Base-by-base conservation (phyloP, 169 alveolate genomes). In the Besnoitia besnoiti region DNA sequence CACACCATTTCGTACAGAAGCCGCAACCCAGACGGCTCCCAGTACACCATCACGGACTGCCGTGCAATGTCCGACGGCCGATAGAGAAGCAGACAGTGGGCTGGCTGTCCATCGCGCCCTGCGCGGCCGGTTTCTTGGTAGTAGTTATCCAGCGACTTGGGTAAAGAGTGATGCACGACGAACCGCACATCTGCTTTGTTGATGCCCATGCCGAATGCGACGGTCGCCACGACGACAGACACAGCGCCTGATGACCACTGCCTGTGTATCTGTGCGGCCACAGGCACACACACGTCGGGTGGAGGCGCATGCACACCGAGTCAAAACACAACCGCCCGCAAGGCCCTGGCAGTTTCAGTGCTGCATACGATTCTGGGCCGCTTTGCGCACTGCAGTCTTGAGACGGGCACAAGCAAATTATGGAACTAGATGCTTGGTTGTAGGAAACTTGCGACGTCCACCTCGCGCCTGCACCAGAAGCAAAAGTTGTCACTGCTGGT, bases 81-180 rank as follows among this genome's bases (percentile, higher is more conserved):
- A 21, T 80, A 91, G 42, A 91, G 85, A 12, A 91, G 91, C 24
- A 79, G 35, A 37, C 94, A 91, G 59, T 51, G 67, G 27, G 91
- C 91, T 40, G 51, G 82, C 33, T 30, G n/a, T 35, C 99, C 98
- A 84, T 98, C 99, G 73, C 99, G 89, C 12, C 99, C 99, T 14
- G 99, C 99, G 93, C 99, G 95, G 16, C 99, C 99, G 0, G 99
- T 97, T 95, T 99, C 99, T 96, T 98, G 99, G 87, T 98, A 98
- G 94, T 99, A 99, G 89, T 98, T 97, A 95, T 99, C 99, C 47
- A 99, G 94, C 24, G 99, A 97, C 92, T 98, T 98, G 27, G 99
- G 99, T 94, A 99, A 95, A 1, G 99, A 97, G 91, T 96, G 96
- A 92, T 99, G 99, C 8, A 99, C 97, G 12, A 99, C 99, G 94